A percentile compares a stretch with the other conserved stretches of the same genome.
These are phyloP conservation scores for Suillus hirtellus DNA, from an alignment of 768 basidiomycete species.

Conservation along the genomic window DNA sequence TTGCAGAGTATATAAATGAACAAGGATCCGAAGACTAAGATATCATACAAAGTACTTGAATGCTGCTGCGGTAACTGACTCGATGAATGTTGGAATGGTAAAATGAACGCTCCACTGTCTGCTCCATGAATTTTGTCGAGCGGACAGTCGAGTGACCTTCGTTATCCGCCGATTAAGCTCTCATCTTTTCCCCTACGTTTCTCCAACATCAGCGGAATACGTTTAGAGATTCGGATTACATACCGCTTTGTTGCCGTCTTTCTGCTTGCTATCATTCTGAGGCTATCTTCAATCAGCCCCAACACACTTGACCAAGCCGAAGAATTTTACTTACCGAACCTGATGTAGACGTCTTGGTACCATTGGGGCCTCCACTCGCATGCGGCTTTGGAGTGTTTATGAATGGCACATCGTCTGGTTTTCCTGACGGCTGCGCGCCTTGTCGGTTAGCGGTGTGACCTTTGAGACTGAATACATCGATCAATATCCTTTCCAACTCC, in stretches of 20 bases:
- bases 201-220: background rate
- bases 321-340: background rate
- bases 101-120: background rate
- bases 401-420: background rate
- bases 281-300: background rate
- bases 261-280: too few species aligned
- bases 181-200: background rate
- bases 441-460: background rate
- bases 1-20: background rate
- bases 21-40: background rate
- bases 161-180: background rate
- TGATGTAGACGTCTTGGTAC: background rate
- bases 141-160: background rate
- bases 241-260: too few species aligned
- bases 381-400: background rate
- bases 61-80: background rate
- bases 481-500: constrained; percentile 29
- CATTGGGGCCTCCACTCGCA: background rate
- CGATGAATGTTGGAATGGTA: background rate
- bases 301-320: too few species aligned
- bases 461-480: constrained; percentile 32
- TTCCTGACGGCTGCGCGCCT: background rate
- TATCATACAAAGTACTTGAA: background rate
- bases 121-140: background rate
- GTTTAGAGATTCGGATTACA: background rate